Base-by-base conservation (phyloP, 2,329 filamentous ascomycete species). In the Zasmidium angulare region DNA sequence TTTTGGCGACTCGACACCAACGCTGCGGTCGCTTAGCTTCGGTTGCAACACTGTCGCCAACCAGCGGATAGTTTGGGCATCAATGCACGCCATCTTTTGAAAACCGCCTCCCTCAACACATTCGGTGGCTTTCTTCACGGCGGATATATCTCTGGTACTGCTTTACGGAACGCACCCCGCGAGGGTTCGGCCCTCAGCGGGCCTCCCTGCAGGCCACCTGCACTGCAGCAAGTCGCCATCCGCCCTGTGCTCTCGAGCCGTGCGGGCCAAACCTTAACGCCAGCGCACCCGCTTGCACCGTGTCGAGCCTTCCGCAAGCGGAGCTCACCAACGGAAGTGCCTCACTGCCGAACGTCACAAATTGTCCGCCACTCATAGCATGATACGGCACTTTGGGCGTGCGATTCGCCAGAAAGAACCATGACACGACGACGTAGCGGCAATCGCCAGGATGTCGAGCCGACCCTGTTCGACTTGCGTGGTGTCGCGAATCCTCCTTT, bases 181-280 rank as follows among this genome's bases (percentile, higher is more conserved):
- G 52, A 61, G 56, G 63, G 63, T 59, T 61, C 63, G 63, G 63
- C 52, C 63, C 59, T 56, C 46, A n/a, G 40, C 60, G 53, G 47
- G 12, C 36, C 36, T 43, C 29, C 14, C 21, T 47, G 26, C 50
- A 54, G 40, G 21, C 50, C 26, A 29, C 11, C 11, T 29, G 11
- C 11, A 6, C 6, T 29, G n/a, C n/a, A n/a, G n/a, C n/a, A n/a
- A n/a, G 29, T 14, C 14, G 29, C 29, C 7, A 36, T 36, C 29
- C 14, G 29, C 7, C 14, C 36, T 43, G 36, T 43, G 36, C 36
- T 46, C 51, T 58, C 60, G 49, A 40, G 48, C 60, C 58, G 64
- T 61, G 40, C 60, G 58, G 63, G 62, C 57, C 61, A 63, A 67
- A 64, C 66, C 63, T 65, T 61, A 65, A 66, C 60, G 62, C 60